Conservation (phyloP, 495 filamentous ascomycete species). For the Penicillium verhagenii region DNA sequence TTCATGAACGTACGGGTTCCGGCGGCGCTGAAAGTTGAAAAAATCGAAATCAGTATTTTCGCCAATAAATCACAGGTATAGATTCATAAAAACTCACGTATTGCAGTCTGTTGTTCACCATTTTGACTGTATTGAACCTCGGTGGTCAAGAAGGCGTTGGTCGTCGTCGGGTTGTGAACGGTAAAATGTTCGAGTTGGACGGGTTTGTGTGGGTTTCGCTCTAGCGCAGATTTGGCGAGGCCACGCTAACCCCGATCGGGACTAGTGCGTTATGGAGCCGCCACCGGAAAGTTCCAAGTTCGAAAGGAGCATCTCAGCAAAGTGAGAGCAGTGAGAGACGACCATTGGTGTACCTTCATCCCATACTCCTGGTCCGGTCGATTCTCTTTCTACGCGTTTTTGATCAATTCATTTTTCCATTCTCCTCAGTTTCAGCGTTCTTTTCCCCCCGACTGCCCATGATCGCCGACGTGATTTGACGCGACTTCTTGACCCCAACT, state of each 20-base stretch:
- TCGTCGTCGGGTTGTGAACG: conserved; percentile 49
- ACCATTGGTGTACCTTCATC: conserved; percentile 33
- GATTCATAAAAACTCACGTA: conserved; percentile 55
- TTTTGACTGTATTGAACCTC: conserved; percentile 55
- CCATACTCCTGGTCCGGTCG: conserved; percentile 37
- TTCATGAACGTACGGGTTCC: conserved; percentile 75
- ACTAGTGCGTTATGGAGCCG: conserved; percentile 34
- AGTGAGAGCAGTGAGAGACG: conserved; percentile 56
- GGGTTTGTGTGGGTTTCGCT: conserved; percentile 55
- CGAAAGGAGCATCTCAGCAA: conserved; percentile 34
- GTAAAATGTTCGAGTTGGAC: conserved; percentile 43
- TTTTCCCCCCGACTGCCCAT: conserved; percentile 15
- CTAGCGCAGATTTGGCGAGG: conserved; percentile 52
- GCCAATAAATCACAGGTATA: neutral
- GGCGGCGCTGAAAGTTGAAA: conserved; percentile 63
- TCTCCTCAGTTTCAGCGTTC: neutral
- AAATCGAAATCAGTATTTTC: conserved; percentile 24
- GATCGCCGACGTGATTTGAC: conserved; percentile 40
- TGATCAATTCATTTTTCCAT: neutral
- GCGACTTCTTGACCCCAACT: conserved; percentile 35
- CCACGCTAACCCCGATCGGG: conserved; percentile 34
- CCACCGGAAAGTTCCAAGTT: conserved; percentile 39
- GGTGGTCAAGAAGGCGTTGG: conserved; percentile 54
- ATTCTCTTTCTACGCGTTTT: conserved; percentile 3
- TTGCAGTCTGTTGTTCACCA: conserved; percentile 69